Evolutionary conservation across 345 rosid genomes (phyloP).

Genomic region (Murraya koenigii): DNA sequence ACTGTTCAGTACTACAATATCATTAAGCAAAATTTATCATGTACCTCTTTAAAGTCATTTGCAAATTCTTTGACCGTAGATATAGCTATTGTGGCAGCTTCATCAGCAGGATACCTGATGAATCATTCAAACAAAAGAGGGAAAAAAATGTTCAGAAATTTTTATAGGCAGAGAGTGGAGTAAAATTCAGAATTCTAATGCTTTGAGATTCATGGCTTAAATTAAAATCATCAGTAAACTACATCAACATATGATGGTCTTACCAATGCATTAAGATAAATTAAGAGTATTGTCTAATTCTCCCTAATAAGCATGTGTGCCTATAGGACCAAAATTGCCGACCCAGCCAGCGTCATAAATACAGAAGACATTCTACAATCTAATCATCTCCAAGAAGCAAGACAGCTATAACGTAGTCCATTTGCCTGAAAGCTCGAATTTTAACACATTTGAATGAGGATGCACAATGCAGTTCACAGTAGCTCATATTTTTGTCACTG

Average conservation of each 20-base stretch:
- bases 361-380: background rate
- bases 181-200: background rate
- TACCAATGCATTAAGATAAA: background rate
- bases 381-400: background rate
- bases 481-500: background rate
- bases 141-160: background rate
- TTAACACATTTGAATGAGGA: background rate
- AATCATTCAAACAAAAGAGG: background rate
- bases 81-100: constrained; percentile 78
- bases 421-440: background rate
- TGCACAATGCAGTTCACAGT: background rate
- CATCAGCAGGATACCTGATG: constrained; percentile 76
- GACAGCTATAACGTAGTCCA: background rate
- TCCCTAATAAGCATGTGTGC: background rate
- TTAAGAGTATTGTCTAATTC: background rate
- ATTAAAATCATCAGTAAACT: background rate
- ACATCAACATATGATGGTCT: background rate
- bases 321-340: background rate
- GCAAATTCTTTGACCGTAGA: constrained; percentile 64
- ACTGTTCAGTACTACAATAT: background rate
- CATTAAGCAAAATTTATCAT: background rate
- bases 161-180: background rate
- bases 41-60: constrained; percentile 74
- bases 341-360: background rate
- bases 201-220: background rate